Conservation (phyloP, 805 yeast species). For the Jamesozyma gamospora region DNA sequence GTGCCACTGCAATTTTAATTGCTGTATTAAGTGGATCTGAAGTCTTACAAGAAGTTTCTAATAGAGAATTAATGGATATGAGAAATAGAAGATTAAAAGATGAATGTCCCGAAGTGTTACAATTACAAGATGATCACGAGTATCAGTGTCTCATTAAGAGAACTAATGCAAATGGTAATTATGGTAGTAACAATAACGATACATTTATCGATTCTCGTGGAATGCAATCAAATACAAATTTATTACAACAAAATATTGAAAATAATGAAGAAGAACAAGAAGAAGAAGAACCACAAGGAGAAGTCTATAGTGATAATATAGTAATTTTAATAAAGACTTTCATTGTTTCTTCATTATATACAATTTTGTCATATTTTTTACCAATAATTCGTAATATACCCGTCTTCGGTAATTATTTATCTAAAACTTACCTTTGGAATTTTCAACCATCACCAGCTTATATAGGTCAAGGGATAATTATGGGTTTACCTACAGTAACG, state of each 20-base stretch:
- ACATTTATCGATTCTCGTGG: background rate
- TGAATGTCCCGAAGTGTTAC: slow-evolving; percentile 21
- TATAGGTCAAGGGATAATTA: slow-evolving; percentile 93
- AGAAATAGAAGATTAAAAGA: slow-evolving; percentile 16
- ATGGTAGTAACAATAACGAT: no score
- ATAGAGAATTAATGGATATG: slow-evolving; percentile 29
- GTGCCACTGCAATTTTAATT: slow-evolving; percentile 90
- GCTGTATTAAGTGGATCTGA: slow-evolving; percentile 74
- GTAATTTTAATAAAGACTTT: slow-evolving; percentile 54
- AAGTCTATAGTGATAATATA: slow-evolving; percentile 39
- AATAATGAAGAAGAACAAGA: background rate
- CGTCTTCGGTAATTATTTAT: slow-evolving; percentile 57
- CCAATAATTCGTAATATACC: slow-evolving; percentile 66
- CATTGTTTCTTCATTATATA: slow-evolving; percentile 57
- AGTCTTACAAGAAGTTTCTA: slow-evolving; percentile 30
- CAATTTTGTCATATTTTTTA: slow-evolving; percentile 58
- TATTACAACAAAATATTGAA: background rate
- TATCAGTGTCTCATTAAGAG: background rate
- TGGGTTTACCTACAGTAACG: slow-evolving; percentile 88
- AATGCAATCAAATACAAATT: background rate
- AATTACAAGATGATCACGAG: slow-evolving; percentile 8
- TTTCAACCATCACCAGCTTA: slow-evolving; percentile 96
- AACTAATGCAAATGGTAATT: background rate
- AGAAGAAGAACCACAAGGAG: background rate
- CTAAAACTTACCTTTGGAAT: slow-evolving; percentile 65